These are phyloP conservation scores for Nicotiana benthamiana DNA, from an alignment of 257 asterid species.

Conservation along the genomic window DNA sequence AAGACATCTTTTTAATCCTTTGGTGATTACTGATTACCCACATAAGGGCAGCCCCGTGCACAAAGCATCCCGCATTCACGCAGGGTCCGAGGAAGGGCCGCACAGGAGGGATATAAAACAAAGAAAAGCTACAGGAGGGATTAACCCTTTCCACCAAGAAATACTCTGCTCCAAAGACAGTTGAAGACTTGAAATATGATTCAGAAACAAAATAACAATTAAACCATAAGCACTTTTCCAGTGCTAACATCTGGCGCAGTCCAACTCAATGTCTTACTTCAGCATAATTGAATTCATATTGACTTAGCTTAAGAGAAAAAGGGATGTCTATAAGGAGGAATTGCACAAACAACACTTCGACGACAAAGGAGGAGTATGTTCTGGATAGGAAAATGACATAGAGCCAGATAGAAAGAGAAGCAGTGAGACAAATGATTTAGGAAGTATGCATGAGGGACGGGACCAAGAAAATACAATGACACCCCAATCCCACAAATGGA, in stretches of 20 bases:
- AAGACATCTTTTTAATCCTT: not conserved
- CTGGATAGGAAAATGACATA: not conserved
- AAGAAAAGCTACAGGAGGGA: not conserved
- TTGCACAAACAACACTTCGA: not conserved
- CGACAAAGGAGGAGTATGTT: slow-evolving; percentile 1
- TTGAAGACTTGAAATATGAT: not conserved
- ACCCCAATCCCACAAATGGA: not conserved
- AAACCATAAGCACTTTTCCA: not conserved
- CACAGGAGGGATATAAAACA: not conserved
- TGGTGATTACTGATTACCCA: not conserved
- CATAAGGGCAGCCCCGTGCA: not conserved
- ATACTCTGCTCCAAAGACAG: not conserved
- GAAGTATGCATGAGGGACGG: not conserved
- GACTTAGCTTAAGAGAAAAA: not conserved
- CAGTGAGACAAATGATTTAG: not conserved
- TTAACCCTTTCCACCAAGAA: not conserved
- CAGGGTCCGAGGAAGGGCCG: too few species aligned
- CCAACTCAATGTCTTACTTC: slow-evolving; percentile 1
- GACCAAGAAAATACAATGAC: not conserved
- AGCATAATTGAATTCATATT: not conserved
- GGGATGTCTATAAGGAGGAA: not conserved
- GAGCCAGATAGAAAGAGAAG: not conserved
- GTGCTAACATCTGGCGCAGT: not conserved
- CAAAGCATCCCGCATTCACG: too few species aligned
- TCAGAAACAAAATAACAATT: not conserved